Evolutionary conservation across 1,284 basidiomycete species (phyloP).

Genomic region (Pisolithus thermaeus): DNA sequence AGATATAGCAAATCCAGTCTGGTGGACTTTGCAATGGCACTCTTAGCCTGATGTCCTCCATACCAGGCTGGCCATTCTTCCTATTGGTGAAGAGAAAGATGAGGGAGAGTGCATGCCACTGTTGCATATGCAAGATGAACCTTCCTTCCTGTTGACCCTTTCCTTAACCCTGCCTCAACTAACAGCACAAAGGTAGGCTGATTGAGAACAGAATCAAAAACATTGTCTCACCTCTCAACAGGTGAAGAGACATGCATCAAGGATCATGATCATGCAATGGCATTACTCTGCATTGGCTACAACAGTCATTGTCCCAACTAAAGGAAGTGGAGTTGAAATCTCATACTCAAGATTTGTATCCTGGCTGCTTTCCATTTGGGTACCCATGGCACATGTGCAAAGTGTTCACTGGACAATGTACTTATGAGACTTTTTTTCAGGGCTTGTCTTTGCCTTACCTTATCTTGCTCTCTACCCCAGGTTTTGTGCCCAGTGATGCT

Average conservation of each 20-base stretch:
- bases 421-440: conserved; percentile 21
- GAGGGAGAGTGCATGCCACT: conserved; percentile 37
- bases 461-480: conserved; percentile 33
- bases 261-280: conserved; percentile 62
- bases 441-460: conserved; percentile 55
- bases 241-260: conserved; percentile 46
- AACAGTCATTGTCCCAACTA: conserved; percentile 47
- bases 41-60: conserved; percentile 44
- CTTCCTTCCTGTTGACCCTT: conserved; percentile 33
- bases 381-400: conserved; percentile 50
- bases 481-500: conserved; percentile 20
- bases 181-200: conserved; percentile 50
- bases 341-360: conserved; percentile 46
- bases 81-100: conserved; percentile 41
- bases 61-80: conserved; percentile 59
- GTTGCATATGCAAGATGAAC: conserved; percentile 37
- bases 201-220: conserved; percentile 45
- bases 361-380: conserved; percentile 61
- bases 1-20: conserved; percentile 79
- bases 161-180: conserved; percentile 48
- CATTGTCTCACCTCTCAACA: conserved; percentile 46
- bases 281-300: conserved; percentile 64
- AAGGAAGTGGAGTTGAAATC: conserved; percentile 45
- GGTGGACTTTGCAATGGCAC: conserved; percentile 98
- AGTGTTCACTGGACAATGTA: not conserved